phyloP scores from a whole-genome alignment of 805 yeast genomes.

The Yamadazyma phyllophila region DNA sequence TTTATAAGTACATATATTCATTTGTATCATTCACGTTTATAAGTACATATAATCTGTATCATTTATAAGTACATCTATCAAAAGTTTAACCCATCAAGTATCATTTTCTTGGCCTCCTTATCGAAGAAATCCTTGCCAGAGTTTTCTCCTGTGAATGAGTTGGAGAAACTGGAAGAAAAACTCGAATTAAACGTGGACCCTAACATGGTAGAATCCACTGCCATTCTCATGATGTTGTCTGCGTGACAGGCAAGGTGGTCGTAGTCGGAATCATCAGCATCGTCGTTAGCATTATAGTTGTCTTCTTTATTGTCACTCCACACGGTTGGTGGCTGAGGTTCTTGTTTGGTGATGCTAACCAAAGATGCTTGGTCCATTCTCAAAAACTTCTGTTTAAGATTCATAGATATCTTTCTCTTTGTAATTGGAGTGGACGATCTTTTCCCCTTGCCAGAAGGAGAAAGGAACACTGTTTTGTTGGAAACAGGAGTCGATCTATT shows the following conservation, averaged over 20 bases:
- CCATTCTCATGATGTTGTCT: slow-evolving; percentile 45
- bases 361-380: slow-evolving; percentile 17
- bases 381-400: slow-evolving; percentile 13
- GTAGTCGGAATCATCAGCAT: slow-evolving; percentile 23
- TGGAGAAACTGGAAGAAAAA: slow-evolving; percentile 34
- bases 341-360: slow-evolving; percentile 5
- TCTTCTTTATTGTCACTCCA: slow-evolving; percentile 8
- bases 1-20: neutral
- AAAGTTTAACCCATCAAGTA: slow-evolving; percentile 17
- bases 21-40: neutral
- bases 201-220: slow-evolving; percentile 46
- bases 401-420: slow-evolving; percentile 13
- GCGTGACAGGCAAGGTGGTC: slow-evolving; percentile 48
- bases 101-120: slow-evolving; percentile 16
- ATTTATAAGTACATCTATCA: neutral
- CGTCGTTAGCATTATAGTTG: neutral
- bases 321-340: neutral
- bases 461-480: slow-evolving; percentile 26
- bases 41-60: neutral
- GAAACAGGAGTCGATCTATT: slow-evolving; percentile 13
- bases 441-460: slow-evolving; percentile 25
- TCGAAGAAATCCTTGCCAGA: slow-evolving; percentile 18
- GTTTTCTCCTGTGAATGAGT: slow-evolving; percentile 29
- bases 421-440: slow-evolving; percentile 26
- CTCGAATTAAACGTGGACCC: slow-evolving; percentile 40